Conservation (phyloP, 345 rosid species). For the Salix suchowensis region DNA sequence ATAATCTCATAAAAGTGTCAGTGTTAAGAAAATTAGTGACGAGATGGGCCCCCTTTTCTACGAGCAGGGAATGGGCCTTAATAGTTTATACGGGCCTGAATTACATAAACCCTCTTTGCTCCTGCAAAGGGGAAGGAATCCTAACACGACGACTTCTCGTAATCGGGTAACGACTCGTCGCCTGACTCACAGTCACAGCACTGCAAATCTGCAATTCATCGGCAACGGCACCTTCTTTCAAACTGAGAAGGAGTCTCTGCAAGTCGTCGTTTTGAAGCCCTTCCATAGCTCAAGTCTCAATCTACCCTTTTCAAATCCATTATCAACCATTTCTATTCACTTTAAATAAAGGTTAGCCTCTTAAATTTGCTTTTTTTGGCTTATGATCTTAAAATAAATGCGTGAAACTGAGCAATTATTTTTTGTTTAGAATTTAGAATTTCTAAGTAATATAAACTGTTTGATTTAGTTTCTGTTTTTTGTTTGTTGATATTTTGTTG, state of each 20-base stretch:
- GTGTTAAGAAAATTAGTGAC: too few relatives aligned
- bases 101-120: too few relatives aligned
- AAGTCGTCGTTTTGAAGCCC: neutral
- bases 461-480: neutral
- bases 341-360: neutral
- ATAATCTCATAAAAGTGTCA: too few relatives aligned
- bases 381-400: too few relatives aligned
- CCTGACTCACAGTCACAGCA: neutral
- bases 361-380: neutral
- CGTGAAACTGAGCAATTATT: too few relatives aligned
- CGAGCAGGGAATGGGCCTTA: too few relatives aligned
- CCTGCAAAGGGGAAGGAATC: too few relatives aligned
- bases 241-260: neutral
- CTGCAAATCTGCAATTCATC: neutral
- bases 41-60: too few relatives aligned
- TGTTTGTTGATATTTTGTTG: neutral
- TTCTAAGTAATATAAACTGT: neutral
- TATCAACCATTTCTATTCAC: neutral
- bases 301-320: neutral
- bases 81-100: too few relatives aligned
- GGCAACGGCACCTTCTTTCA: neutral
- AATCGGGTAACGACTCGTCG: too few relatives aligned
- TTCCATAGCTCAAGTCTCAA: neutral
- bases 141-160: too few relatives aligned
- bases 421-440: too few relatives aligned